Conservation (phyloP, 1,284 basidiomycete species). For the Jaminaea rosea region DNA sequence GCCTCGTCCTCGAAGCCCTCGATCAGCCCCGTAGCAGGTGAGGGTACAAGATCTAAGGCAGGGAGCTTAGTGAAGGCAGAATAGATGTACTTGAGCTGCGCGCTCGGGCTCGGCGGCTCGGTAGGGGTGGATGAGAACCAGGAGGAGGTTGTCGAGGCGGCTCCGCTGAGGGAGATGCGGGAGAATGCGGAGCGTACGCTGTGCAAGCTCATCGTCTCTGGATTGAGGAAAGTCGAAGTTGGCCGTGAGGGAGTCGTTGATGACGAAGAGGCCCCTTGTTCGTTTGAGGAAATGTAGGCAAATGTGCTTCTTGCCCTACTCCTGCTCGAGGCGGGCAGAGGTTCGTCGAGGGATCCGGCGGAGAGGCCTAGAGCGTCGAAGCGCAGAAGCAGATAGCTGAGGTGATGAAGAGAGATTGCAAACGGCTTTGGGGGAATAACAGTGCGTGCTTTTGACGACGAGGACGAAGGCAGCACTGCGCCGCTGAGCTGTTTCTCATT, state of each 20-base stretch:
- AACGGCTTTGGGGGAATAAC: constrained; percentile 51
- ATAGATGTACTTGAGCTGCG: constrained; percentile 70
- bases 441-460: constrained; percentile 8
- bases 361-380: constrained; percentile 65
- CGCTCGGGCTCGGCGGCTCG: constrained; percentile 51
- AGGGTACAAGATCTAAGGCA: not conserved
- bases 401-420: constrained; percentile 66
- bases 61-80: constrained; percentile 63
- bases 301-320: constrained; percentile 8
- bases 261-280: no score
- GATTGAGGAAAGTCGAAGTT: not conserved
- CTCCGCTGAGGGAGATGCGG: constrained; percentile 61
- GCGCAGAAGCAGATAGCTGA: constrained; percentile 78
- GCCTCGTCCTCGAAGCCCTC: constrained; percentile 62
- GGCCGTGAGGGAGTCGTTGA: constrained; percentile 46
- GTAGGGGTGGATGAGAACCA: constrained; percentile 14
- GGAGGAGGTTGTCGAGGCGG: constrained; percentile 12
- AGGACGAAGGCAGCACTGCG: constrained; percentile 14
- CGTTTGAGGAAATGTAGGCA: constrained; percentile 62
- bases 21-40: constrained; percentile 51
- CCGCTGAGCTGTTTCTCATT: not conserved
- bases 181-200: constrained; percentile 71
- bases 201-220: constrained; percentile 60
- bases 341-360: constrained; percentile 71
- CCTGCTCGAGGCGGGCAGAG: constrained; percentile 19